phyloP scores from a whole-genome alignment of 176 grass and related monocot species.

The Alopecurus myosuroides region DNA sequence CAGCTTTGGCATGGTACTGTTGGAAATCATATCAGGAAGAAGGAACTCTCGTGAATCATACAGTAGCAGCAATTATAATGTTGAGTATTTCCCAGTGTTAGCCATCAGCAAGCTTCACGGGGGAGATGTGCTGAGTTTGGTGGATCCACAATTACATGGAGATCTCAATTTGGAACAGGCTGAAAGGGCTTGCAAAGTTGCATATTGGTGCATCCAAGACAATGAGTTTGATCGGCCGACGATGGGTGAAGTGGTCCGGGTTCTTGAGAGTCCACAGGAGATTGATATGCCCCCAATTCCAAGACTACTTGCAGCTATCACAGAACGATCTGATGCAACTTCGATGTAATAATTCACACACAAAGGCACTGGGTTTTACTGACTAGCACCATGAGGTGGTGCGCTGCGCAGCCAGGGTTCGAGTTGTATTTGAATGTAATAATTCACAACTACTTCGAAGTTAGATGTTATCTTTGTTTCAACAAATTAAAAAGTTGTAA shows the following conservation, averaged over 20 bases:
- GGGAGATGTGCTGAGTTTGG: slow-evolving; percentile 33
- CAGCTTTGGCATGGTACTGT: slow-evolving; percentile 50
- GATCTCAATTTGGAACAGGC: slow-evolving; percentile 37
- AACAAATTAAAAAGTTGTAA: too few species aligned
- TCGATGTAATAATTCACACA: too few species aligned
- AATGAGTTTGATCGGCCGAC: slow-evolving; percentile 39
- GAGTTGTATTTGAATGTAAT: background rate
- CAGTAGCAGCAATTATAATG: slow-evolving; percentile 7
- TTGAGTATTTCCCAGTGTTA: slow-evolving; percentile 34
- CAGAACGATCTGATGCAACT: too few species aligned
- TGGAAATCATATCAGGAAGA: slow-evolving; percentile 47
- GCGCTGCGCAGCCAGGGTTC: background rate
- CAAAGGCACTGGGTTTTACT: background rate
- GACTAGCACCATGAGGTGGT: background rate
- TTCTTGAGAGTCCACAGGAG: too few species aligned
- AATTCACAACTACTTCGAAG: too few species aligned
- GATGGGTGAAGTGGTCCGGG: slow-evolving; percentile 9
- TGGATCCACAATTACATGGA: slow-evolving; percentile 30
- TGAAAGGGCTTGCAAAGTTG: slow-evolving; percentile 38
- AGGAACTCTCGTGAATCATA: slow-evolving; percentile 31
- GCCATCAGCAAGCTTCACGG: slow-evolving; percentile 28
- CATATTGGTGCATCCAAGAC: slow-evolving; percentile 51
- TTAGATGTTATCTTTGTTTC: too few species aligned
- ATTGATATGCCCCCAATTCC: too few species aligned
- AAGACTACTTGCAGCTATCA: too few species aligned